These are phyloP conservation scores for Rosa rugosa DNA, from an alignment of 306 rosid genomes.

Conservation along the genomic window DNA sequence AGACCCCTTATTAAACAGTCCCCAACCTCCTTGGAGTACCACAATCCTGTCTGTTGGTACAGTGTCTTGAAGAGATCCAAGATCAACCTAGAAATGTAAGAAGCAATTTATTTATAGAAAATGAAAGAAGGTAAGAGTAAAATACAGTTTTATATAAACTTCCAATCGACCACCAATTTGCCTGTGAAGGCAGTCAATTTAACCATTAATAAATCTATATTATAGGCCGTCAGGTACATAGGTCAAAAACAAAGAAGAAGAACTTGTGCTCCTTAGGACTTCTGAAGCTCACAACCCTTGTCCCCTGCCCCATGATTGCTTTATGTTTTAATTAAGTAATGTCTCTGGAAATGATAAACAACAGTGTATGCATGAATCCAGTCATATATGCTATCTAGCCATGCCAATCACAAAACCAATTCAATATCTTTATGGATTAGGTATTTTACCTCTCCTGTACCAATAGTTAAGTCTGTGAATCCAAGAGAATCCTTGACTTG, in stretches of 20 bases:
- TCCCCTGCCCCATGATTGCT: background rate
- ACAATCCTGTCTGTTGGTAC: conserved; percentile 98
- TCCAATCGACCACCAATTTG: background rate
- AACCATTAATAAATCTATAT: too few species aligned
- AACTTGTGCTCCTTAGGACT: background rate
- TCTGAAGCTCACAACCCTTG: background rate
- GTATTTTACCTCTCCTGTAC: conserved; percentile 77
- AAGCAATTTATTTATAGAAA: conserved; percentile 6
- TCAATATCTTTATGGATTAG: background rate
- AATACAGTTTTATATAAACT: background rate
- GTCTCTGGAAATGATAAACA: background rate
- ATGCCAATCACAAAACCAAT: background rate
- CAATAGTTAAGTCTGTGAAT: conserved; percentile 70
- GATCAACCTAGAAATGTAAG: conserved; percentile 64
- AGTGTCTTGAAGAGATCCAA: conserved; percentile 89
- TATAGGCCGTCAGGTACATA: too few species aligned
- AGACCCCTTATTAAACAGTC: conserved; percentile 63
- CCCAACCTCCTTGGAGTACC: conserved; percentile 77
- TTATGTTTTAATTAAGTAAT: background rate
- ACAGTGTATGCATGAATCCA: background rate
- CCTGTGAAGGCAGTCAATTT: too few species aligned
- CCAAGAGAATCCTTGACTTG: conserved; percentile 94
- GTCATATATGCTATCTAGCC: background rate
- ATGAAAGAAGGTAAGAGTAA: conserved; percentile 10
- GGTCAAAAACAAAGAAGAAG: too few species aligned